A percentile compares a stretch with the other conserved stretches of the same genome.
phyloP scores from a whole-genome alignment of 371 early-diverging fungal genomes.

The Mortierella sp. region DNA sequence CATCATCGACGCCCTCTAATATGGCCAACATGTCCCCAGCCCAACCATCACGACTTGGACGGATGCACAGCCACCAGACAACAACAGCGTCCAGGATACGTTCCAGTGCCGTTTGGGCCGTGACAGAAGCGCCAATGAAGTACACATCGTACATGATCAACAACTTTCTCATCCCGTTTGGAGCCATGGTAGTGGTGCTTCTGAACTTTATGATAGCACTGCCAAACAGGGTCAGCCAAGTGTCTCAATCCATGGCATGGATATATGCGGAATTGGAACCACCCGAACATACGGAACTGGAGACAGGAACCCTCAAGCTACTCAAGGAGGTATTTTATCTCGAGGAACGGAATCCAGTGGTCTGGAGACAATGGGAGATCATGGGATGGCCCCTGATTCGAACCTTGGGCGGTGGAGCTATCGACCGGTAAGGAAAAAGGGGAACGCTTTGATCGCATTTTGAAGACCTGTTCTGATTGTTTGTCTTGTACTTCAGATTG shows the following conservation, averaged over 20 bases:
- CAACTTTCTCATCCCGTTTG: conserved; percentile 28
- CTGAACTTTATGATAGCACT: conserved; percentile 25
- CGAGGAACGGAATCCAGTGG: conserved; percentile 46
- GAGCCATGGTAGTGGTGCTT: conserved; percentile 20
- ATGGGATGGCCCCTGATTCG: conserved; percentile 52
- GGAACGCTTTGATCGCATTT: neutral
- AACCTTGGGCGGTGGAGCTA: conserved; percentile 34
- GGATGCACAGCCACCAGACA: neutral
- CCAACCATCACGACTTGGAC: neutral
- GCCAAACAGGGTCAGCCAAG: conserved; percentile 21
- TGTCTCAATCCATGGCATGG: conserved; percentile 35
- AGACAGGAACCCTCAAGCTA: conserved; percentile 23
- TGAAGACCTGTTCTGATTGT: neutral
- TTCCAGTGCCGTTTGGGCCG: conserved; percentile 9
- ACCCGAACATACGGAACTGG: conserved; percentile 39
- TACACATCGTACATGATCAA: conserved; percentile 36
- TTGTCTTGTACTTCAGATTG: no score
- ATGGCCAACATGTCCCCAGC: neutral
- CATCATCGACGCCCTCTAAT: neutral
- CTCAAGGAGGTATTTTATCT: conserved; percentile 45
- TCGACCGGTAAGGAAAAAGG: conserved; percentile 32
- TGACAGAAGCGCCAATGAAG: conserved; percentile 24
- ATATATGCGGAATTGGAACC: conserved; percentile 50
- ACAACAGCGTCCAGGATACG: conserved; percentile 4
- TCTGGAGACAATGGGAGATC: conserved; percentile 53